Conservation (phyloP, 371 early-diverging fungal species). For the Entomophthora muscae region DNA sequence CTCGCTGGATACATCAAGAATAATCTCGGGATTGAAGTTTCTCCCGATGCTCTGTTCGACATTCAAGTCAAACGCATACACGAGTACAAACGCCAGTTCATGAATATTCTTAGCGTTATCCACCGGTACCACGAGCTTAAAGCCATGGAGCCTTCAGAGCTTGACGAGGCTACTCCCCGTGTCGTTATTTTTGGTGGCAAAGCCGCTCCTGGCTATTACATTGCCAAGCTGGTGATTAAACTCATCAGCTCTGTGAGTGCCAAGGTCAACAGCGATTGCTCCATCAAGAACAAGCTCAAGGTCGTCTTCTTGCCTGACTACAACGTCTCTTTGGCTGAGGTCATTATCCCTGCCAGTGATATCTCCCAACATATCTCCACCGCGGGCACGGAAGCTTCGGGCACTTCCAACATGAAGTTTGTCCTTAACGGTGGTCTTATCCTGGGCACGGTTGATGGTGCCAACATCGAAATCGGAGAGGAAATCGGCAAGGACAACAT, state of each 20-base stretch:
- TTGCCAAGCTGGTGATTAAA: slow-evolving; percentile 90
- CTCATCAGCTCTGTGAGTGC: slow-evolving; percentile 77
- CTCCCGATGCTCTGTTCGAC: slow-evolving; percentile 72
- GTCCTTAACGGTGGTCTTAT: slow-evolving; percentile 88
- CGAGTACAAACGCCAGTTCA: slow-evolving; percentile 92
- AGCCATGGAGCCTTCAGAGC: slow-evolving; percentile 38
- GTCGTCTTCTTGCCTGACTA: slow-evolving; percentile 88
- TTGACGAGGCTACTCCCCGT: slow-evolving; percentile 43
- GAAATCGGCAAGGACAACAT: slow-evolving; percentile 88
- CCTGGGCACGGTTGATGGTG: slow-evolving; percentile 71
- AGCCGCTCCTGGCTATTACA: slow-evolving; percentile 86
- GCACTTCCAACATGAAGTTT: slow-evolving; percentile 95
- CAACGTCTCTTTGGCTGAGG: slow-evolving; percentile 79
- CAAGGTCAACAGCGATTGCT: slow-evolving; percentile 60
- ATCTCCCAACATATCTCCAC: slow-evolving; percentile 84
- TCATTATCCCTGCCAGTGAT: slow-evolving; percentile 82
- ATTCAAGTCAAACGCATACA: slow-evolving; percentile 90
- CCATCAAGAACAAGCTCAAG: slow-evolving; percentile 56
- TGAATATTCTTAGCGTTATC: slow-evolving; percentile 84
- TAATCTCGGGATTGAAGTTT: slow-evolving; percentile 43
- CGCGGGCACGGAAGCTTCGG: slow-evolving; percentile 95
- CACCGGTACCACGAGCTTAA: slow-evolving; percentile 68
- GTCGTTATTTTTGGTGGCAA: slow-evolving; percentile 69
- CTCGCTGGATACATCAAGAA: slow-evolving; percentile 57
- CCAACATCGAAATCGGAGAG: slow-evolving; percentile 87